Conservation (phyloP, 495 filamentous ascomycete species). For the Immersiella caudata region DNA sequence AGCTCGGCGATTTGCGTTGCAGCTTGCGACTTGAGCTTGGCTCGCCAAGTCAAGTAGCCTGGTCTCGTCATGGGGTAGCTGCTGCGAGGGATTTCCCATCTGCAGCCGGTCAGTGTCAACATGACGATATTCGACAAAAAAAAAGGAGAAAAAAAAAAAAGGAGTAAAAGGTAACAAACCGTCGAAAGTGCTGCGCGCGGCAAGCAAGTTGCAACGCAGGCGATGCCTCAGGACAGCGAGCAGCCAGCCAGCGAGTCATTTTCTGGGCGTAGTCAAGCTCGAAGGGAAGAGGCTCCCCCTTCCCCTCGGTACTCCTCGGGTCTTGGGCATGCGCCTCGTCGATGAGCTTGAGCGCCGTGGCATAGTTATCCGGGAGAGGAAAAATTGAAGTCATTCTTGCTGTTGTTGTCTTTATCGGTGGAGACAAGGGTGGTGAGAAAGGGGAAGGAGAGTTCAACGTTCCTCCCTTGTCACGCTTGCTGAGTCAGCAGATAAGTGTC, state of each 20-base stretch:
- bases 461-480: too few relatives aligned
- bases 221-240: slow-evolving; percentile 58
- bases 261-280: slow-evolving; percentile 79
- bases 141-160: background rate
- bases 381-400: slow-evolving; percentile 7
- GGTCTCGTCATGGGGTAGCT: slow-evolving; percentile 68
- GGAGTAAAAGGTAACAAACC: slow-evolving; percentile 28
- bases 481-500: too few relatives aligned
- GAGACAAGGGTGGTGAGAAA: background rate
- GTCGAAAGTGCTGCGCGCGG: slow-evolving; percentile 75
- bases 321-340: slow-evolving; percentile 74
- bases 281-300: slow-evolving; percentile 54
- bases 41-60: slow-evolving; percentile 78
- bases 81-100: slow-evolving; percentile 76
- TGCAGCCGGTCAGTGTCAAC: slow-evolving; percentile 35
- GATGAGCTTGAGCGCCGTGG: slow-evolving; percentile 61
- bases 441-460: background rate
- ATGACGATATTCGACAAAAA: background rate
- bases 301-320: slow-evolving; percentile 51
- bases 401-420: background rate
- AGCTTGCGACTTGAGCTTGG: slow-evolving; percentile 68
- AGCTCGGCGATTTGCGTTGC: slow-evolving; percentile 60
- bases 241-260: slow-evolving; percentile 70
- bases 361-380: slow-evolving; percentile 34
- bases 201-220: slow-evolving; percentile 70